Base-by-base conservation (phyloP, 1,284 basidiomycete genomes). In the Inonotus obliquus region DNA sequence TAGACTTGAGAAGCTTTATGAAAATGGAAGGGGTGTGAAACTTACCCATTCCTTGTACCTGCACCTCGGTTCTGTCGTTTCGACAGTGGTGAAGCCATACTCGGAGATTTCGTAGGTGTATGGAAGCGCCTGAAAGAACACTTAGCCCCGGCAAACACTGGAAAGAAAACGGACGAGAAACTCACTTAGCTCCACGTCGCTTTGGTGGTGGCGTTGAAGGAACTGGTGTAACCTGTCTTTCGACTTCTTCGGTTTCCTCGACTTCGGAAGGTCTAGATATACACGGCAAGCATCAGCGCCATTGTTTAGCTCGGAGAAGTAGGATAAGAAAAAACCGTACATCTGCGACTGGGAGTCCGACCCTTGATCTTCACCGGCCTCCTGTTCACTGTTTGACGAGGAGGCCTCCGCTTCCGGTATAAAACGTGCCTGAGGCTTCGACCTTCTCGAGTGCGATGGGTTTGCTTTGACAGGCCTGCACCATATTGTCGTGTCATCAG, bases 11-110 rank as follows among this genome's bases (percentile, higher is more conserved):
- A 29, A 35, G 0, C 7, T n/a, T 17, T 23, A 35, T 17, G 41
- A 27, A 9, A 5, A 23, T 54, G 41, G 2, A 11, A 49, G 47
- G 11, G 23, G 7, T 10, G 21, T 11, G 23, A 21, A 3, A 32
- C 51, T 17, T 27, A 59, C 58, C 59, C 32, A 32, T 59, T 63
- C 27, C 27, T 57, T 35, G 32, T 4, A 3, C 29, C 38, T 35
- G 58, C 49, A n/a, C 45, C 57, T 9, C 60, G 63, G n/a, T 63
- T 57, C 37, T 51, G 62, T 14, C 63, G 63, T 51, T 64, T 64
- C 13, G 57, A 55, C 14, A 55, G 54, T 17, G 63, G 63, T 19
- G 63, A 64, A 17, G 54, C 53, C 57, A 64, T 49, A 14, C 54
- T 51, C 35, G 63, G 63, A 5, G 59, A 54, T 38, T 64, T 61